Conservation (phyloP, 1,284 basidiomycete species). For the Heliocybe sulcata region DNA sequence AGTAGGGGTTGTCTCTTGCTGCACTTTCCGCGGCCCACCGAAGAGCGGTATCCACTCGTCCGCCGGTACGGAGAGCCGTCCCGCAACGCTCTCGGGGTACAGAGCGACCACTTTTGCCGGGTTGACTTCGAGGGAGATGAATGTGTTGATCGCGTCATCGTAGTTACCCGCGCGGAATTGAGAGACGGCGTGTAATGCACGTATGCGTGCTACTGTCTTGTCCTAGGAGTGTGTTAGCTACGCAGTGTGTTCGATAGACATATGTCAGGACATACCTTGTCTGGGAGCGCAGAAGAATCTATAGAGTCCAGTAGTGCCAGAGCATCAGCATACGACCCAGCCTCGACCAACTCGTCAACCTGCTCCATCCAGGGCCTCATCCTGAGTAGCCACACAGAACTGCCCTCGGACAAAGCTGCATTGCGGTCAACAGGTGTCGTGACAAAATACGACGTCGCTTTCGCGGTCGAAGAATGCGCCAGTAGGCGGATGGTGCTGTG, state of each 20-base stretch:
- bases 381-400: conserved; percentile 69
- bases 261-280: conserved; percentile 45
- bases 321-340: conserved; percentile 74
- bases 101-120: conserved; percentile 91
- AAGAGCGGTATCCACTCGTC: conserved; percentile 83
- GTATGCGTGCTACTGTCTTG: conserved; percentile 47
- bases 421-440: conserved; percentile 71
- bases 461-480: conserved; percentile 39
- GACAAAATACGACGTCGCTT: conserved; percentile 59
- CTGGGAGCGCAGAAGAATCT: conserved; percentile 53
- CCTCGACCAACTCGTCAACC: conserved; percentile 76
- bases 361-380: conserved; percentile 77
- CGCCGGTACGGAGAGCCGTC: conserved; percentile 63
- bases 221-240: conserved; percentile 27
- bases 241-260: not conserved
- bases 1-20: conserved; percentile 14
- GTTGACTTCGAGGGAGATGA: conserved; percentile 85
- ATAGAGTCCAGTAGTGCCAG: conserved; percentile 74
- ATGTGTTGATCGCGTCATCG: conserved; percentile 79
- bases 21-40: conserved; percentile 53
- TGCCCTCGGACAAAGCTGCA: conserved; percentile 56
- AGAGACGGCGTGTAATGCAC: conserved; percentile 68
- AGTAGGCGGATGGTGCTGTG: conserved; percentile 48
- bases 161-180: conserved; percentile 67
- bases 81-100: conserved; percentile 79